Evolutionary conservation across 257 asterid genomes (phyloP).

Genomic region (Apocynum venetum): DNA sequence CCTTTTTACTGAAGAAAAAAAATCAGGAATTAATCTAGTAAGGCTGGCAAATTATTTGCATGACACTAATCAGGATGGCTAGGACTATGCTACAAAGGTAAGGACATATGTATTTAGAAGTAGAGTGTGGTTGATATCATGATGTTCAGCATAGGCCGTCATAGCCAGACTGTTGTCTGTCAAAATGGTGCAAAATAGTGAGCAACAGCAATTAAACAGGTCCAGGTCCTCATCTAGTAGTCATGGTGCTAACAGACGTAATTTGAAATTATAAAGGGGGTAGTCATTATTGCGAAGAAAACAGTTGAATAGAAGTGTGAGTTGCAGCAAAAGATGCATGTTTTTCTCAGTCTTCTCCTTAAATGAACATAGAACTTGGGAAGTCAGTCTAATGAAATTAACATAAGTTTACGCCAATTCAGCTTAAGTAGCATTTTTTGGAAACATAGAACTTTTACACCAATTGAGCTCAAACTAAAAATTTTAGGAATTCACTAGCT

Average conservation of each 20-base stretch:
- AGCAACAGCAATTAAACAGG: background rate
- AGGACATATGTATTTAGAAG: no score
- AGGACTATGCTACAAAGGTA: no score
- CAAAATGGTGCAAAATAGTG: background rate
- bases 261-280: background rate
- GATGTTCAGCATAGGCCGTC: background rate
- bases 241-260: background rate
- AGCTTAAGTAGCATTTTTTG: background rate
- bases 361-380: background rate
- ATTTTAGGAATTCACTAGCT: background rate
- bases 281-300: background rate
- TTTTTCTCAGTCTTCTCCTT: background rate
- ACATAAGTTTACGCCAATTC: background rate
- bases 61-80: no score
- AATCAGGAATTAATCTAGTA: background rate
- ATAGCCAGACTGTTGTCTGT: background rate
- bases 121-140: background rate
- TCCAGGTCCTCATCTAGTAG: background rate
- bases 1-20: background rate
- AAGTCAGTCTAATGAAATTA: background rate
- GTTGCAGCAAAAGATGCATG: background rate
- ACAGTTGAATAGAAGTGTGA: background rate
- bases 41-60: no score
- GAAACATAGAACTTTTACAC: background rate
- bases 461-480: background rate